phyloP scores from a whole-genome alignment of 805 yeast species.

The Yarrowia sp. region DNA sequence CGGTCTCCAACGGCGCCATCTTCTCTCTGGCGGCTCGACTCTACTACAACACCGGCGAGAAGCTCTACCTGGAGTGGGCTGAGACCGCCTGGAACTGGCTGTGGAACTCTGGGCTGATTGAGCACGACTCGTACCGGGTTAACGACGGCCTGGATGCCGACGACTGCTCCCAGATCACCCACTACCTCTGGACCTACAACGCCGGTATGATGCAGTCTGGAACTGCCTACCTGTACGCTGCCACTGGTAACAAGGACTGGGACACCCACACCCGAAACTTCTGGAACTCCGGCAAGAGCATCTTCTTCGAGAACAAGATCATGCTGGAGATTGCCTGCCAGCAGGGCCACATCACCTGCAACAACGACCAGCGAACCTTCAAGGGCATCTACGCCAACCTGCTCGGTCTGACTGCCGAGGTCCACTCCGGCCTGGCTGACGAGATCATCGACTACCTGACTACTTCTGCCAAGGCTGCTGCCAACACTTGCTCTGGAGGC shows the following conservation, averaged over 20 bases:
- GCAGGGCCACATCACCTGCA: constrained; percentile 50
- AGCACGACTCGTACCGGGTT: constrained; percentile 43
- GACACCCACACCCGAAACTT: constrained; percentile 50
- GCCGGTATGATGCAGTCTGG: constrained; percentile 69
- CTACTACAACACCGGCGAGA: constrained; percentile 72
- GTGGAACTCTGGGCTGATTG: constrained; percentile 48
- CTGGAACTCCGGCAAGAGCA: constrained; percentile 46
- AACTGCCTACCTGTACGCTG: constrained; percentile 63
- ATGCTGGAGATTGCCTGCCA: constrained; percentile 76
- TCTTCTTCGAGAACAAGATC: constrained; percentile 50
- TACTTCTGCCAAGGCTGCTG: constrained; percentile 67
- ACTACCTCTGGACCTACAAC: constrained; percentile 71
- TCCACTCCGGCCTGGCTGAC: constrained; percentile 55
- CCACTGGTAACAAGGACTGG: constrained; percentile 61
- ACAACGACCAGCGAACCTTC: constrained; percentile 73
- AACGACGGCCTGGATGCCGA: constrained; percentile 67
- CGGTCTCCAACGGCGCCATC: constrained; percentile 77
- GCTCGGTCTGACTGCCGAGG: constrained; percentile 58
- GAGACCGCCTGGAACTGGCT: constrained; percentile 74
- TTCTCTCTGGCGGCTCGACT: constrained; percentile 80
- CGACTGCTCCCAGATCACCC: constrained; percentile 51
- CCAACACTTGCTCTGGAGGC: constrained; percentile 77
- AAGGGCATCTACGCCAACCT: constrained; percentile 67
- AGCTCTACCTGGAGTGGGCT: constrained; percentile 67
- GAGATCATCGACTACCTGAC: constrained; percentile 48